Base-by-base conservation (phyloP, 768 basidiomycete genomes). In the Hypholoma fasciculare region DNA sequence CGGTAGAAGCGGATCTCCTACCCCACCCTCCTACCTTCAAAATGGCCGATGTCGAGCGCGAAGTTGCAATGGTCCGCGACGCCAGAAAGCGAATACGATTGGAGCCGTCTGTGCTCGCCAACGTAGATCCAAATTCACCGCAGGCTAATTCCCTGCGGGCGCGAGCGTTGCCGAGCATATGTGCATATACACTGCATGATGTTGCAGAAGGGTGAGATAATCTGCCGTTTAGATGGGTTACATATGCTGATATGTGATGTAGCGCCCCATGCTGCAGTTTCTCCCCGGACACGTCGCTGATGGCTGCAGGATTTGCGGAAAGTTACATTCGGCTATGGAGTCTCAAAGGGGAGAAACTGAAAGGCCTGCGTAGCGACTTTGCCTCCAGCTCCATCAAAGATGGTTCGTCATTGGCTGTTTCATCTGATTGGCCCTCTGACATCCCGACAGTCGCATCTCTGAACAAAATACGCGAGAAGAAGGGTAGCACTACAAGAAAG, bases 291-390 rank as follows among this genome's bases (percentile, higher is more conserved):
- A 89, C 89, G 0, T 90, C 96, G 7, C 72, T 98, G 11, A 86
- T 99, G 85, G 97, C 96, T 1, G 91, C 90, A 46, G 97, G 97
- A 3, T 98, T 97, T 69, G 84, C 92, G 23, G 96, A 99, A 73
- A 98, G 95, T 67, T 96, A 94, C 67, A 90, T 98, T 60, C 84
- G 94, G 44, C 63, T 99, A 61, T 99, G 97, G 96, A 96, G 84
- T 69, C 74, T 98, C 52, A 98, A 95, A 67, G 95, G 94, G 37
- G 93, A 97, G 67, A 92, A 88, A 63, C 72, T 99, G 36, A 84
- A 78, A 65, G 92, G 90, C 4, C 69, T 89, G 57, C 80, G 87
- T 55, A 93, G 86, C 61, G 92, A 96, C 65, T 92, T 91, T 57
- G 80, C 84, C 17, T 67, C 82, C 12, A 86, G 77, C 55, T 77